A percentile compares a stretch with the other conserved stretches of the same genome.
Conservation (phyloP, 169 alveolate genomes). For the Plasmodium cynomolgi region DNA sequence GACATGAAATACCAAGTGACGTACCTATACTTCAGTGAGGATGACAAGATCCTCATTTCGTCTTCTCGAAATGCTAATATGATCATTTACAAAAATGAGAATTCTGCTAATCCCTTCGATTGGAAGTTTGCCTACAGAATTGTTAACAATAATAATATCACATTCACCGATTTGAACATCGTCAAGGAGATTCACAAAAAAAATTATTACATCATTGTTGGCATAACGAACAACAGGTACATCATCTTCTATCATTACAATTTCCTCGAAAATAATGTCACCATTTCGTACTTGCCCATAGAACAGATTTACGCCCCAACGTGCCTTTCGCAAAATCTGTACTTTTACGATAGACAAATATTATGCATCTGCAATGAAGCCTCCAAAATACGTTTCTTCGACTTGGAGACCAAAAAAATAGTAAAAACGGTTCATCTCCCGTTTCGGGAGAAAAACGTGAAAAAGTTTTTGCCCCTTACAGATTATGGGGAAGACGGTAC, state of each 20-base stretch:
- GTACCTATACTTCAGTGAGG: constrained; percentile 59
- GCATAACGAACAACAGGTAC: constrained; percentile 43
- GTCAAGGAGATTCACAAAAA: constrained; percentile 10
- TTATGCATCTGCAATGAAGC: constrained; percentile 69
- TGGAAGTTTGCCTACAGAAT: constrained; percentile 70
- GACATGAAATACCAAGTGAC: constrained; percentile 62
- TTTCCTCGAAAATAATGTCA: constrained; percentile 9
- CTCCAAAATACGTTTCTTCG: constrained; percentile 51
- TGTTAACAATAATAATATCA: constrained; percentile 37
- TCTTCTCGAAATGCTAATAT: constrained; percentile 50
- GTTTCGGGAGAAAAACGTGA: constrained; percentile 24
- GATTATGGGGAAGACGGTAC: neutral
- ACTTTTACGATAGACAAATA: constrained; percentile 47
- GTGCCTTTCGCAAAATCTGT: constrained; percentile 34
- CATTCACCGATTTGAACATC: constrained; percentile 32
- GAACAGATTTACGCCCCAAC: constrained; percentile 68
- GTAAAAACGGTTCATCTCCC: constrained; percentile 67
- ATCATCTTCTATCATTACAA: constrained; percentile 56
- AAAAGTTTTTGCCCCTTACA: constrained; percentile 14
- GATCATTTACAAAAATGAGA: constrained; percentile 52
- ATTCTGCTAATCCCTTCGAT: neutral
- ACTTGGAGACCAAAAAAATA: constrained; percentile 59
- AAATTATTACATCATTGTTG: constrained; percentile 28
- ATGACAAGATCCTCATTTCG: constrained; percentile 40
- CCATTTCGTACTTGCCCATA: constrained; percentile 26